Base-by-base conservation (phyloP, 202 grass and related monocot genomes). In the Carex arenaria region DNA sequence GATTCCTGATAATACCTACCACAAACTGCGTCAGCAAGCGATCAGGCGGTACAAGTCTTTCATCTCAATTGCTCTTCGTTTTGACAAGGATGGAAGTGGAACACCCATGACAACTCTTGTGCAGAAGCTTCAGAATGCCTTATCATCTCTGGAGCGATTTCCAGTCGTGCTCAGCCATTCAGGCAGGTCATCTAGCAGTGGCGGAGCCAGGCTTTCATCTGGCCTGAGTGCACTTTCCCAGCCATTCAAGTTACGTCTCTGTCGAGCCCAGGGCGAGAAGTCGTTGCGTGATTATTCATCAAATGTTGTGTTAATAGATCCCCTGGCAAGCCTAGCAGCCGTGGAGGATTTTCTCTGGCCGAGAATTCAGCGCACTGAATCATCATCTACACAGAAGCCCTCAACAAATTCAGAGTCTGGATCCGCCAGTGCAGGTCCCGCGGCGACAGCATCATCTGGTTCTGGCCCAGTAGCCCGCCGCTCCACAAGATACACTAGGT, bases 311-410 rank as follows among this genome's bases (percentile, higher is more conserved):
- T 90, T 97, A 79, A 97, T 97, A 40, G 92, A 97, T 62, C 92
- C 94, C 13, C 61, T 97, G 5, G 92, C 94, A 72, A 97, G 88
- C 86, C 86, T 97, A 36, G 90, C 88, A 76, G 87, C 90, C 10
- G 94, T 97, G 62, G 94, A 97, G 86, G 92, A 97, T 34, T 97
- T 97, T 64, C 88, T 97, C 83, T 97, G 94, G 94, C 92, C 92
- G 57, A 87, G 90, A 87, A 82, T 94, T 65, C 90, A 92, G 85
- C 87, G 90, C n/a, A 88, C 62, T 38, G 94, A 97, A 49, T 61
- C 87, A 40, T 60, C 74, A 34, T 82, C 80, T 10, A 38, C 69
- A 10, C 91, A 87, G 14, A 89, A 92, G 64, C 74, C 91, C 71
- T 86, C 68, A 80, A 91, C 89, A 42, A 89, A 89, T 75, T 89